phyloP scores from a whole-genome alignment of 1,284 basidiomycete species.

The Leccinum cinnamomeum region DNA sequence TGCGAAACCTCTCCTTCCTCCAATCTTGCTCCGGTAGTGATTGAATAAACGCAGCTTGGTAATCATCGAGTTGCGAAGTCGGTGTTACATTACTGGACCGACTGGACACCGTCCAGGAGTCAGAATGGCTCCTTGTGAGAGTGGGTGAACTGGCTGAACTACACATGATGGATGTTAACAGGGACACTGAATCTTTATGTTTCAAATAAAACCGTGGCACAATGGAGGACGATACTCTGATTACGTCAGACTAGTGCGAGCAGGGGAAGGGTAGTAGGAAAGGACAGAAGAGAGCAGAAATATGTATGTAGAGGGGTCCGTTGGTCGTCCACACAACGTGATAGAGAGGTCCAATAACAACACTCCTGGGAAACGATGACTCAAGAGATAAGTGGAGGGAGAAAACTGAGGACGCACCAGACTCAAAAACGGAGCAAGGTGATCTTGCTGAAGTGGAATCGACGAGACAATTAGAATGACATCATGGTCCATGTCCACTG shows the following conservation, averaged over 20 bases:
- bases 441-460: too few species aligned
- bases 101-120: neutral
- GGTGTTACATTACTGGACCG: neutral
- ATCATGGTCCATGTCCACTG: too few species aligned
- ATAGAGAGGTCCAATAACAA: too few species aligned
- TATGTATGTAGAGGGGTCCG: too few species aligned
- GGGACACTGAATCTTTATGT: neutral
- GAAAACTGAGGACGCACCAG: too few species aligned
- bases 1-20: neutral
- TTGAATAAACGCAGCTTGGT: neutral
- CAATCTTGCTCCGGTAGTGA: neutral
- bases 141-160: neutral
- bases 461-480: too few species aligned
- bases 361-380: too few species aligned
- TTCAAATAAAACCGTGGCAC: neutral
- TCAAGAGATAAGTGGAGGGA: too few species aligned
- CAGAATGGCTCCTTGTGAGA: neutral
- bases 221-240: neutral
- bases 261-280: too few species aligned
- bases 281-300: too few species aligned
- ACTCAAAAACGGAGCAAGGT: too few species aligned
- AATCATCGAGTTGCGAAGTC: neutral
- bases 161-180: neutral
- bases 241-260: neutral
- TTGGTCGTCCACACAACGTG: too few species aligned